A percentile compares a stretch with the other conserved stretches of the same genome.
Conservation (phyloP, 2,329 filamentous ascomycete genomes). For the Dothistroma pini region DNA sequence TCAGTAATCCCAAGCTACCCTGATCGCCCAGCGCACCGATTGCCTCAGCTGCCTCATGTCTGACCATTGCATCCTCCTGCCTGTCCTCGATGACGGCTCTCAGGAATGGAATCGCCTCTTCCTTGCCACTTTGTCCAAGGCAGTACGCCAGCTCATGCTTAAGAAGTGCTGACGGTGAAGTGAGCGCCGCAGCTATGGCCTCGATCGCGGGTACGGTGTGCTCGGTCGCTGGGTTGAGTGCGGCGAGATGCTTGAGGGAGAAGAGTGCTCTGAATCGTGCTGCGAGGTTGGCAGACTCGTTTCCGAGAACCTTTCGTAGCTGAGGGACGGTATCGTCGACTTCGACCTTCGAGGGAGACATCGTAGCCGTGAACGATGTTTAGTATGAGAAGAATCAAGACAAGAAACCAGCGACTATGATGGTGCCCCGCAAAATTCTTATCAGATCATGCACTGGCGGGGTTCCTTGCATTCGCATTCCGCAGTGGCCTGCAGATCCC, state of each 20-base stretch:
- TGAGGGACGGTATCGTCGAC: conserved; percentile 51
- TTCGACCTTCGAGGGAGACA: conserved; percentile 13
- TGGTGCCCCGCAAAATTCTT: not conserved
- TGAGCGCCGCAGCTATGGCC: conserved; percentile 84
- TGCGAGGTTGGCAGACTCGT: conserved; percentile 77
- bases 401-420: not conserved
- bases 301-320: conserved; percentile 72
- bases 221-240: conserved; percentile 55
- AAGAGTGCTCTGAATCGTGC: conserved; percentile 94
- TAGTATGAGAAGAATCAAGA: not conserved
- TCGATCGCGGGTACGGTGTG: conserved; percentile 62
- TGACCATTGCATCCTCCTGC: conserved; percentile 88
- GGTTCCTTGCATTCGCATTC: not conserved
- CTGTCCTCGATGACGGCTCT: conserved; percentile 70
- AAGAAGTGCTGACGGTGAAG: conserved; percentile 79
- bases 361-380: not conserved
- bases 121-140: conserved; percentile 82
- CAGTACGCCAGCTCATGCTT: conserved; percentile 99
- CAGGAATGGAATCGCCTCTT: conserved; percentile 63
- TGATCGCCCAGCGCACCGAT: conserved; percentile 79
- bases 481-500: not conserved
- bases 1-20: conserved; percentile 69
- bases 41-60: conserved; percentile 95
- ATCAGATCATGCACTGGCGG: not conserved
- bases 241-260: conserved; percentile 91